A percentile compares a stretch with the other conserved stretches of the same genome.
phyloP scores from a whole-genome alignment of 108 stramenopile genomes.

The Ochromonas danica region DNA sequence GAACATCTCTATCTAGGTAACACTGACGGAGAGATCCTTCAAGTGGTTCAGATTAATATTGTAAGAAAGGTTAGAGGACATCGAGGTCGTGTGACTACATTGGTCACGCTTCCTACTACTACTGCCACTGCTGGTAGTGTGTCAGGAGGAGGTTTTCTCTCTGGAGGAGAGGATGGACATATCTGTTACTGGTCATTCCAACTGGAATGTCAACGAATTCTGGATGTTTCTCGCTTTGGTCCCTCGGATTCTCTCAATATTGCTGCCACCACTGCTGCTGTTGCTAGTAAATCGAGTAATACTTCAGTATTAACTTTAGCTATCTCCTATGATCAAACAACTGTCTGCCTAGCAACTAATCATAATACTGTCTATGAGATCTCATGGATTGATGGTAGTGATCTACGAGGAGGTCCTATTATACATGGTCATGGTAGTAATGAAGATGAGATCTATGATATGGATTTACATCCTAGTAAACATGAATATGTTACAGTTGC shows the following conservation, averaged over 20 bases:
- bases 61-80: background rate
- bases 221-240: slow-evolving; percentile 10
- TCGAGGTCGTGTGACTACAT: background rate
- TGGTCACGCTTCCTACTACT: no score
- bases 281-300: no score
- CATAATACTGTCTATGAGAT: background rate
- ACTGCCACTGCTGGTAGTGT: no score
- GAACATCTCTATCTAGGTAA: background rate
- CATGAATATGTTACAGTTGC: background rate
- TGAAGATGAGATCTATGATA: background rate
- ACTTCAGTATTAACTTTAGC: background rate
- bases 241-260: no score
- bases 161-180: background rate
- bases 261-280: no score
- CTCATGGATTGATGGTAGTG: background rate
- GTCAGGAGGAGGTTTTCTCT: background rate
- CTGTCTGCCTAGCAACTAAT: background rate
- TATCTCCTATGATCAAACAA: background rate
- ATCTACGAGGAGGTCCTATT: slow-evolving; percentile 13
- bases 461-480: background rate
- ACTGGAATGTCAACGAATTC: background rate
- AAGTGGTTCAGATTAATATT: background rate
- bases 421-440: background rate
- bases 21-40: background rate
- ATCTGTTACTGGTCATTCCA: background rate